Percentiles rank a stretch among this genome's conserved stretches.
Conservation (phyloP, 1,284 basidiomycete genomes). For the Moesziomyces globuligerus region DNA sequence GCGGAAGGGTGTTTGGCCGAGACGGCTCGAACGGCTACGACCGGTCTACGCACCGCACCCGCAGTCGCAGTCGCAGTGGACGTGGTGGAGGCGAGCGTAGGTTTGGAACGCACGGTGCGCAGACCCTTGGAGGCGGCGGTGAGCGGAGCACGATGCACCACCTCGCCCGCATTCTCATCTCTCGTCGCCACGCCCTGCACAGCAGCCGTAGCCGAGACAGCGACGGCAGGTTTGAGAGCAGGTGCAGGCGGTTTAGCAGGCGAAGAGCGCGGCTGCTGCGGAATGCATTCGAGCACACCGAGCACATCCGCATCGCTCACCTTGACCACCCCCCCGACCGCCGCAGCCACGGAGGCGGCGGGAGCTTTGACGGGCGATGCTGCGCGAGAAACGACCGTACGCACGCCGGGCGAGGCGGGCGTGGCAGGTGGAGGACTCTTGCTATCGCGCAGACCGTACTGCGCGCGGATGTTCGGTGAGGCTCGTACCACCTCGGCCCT, state of each 20-base stretch:
- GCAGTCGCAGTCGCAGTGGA: conserved; percentile 1
- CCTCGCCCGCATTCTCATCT: conserved; percentile 10
- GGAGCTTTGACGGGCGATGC: conserved; percentile 13
- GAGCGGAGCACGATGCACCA: conserved; percentile 21
- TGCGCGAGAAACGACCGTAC: background rate
- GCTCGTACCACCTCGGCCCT: conserved; percentile 31
- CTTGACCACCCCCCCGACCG: background rate
- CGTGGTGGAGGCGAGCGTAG: conserved; percentile 1
- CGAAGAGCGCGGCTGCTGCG: conserved; percentile 7
- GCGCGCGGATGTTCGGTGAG: conserved; percentile 18
- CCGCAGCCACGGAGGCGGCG: no score
- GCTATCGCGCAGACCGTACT: conserved; percentile 31
- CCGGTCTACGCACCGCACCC: background rate
- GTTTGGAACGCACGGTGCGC: conserved; percentile 6
- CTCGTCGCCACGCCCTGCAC: no score
- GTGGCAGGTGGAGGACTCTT: conserved; percentile 7
- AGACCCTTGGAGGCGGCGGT: conserved; percentile 5
- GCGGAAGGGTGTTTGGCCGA: conserved; percentile 6
- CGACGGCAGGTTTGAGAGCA: background rate
- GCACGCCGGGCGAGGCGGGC: background rate
- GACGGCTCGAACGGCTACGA: conserved; percentile 8
- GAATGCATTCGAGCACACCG: conserved; percentile 31
- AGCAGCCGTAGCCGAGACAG: background rate
- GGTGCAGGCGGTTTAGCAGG: background rate
- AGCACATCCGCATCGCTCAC: conserved; percentile 34